phyloP scores from a whole-genome alignment of 345 rosid species.

The Lepidium sativum region DNA sequence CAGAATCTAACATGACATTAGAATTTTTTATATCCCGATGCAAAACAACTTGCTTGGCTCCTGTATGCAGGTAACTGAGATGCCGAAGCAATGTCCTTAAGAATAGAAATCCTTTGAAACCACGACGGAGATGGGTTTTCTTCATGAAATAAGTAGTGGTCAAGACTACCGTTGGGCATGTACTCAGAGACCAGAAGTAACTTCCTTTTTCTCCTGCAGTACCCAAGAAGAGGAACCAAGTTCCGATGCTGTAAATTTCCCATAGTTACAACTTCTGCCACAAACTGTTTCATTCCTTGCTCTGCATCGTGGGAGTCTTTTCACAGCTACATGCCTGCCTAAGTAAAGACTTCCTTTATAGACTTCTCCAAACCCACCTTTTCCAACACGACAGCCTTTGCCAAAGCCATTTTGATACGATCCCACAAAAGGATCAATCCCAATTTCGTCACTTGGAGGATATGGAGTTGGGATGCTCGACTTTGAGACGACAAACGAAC shows the following conservation, averaged over 20 bases:
- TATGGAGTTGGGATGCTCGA: too few relatives aligned
- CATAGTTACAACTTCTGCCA: constrained; percentile 38
- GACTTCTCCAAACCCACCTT: constrained; percentile 44
- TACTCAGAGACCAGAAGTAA: constrained; percentile 34
- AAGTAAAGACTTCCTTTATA: constrained; percentile 30
- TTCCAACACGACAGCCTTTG: constrained; percentile 20
- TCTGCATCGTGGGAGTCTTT: constrained; percentile 34
- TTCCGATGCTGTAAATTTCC: constrained; percentile 38
- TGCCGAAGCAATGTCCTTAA: too few relatives aligned
- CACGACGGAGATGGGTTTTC: too few relatives aligned
- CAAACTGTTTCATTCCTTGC: constrained; percentile 42
- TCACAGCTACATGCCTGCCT: constrained; percentile 32
- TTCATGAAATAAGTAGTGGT: constrained; percentile 21
- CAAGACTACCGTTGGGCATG: constrained; percentile 39
- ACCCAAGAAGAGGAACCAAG: constrained; percentile 38
- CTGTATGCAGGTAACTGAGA: too few relatives aligned
- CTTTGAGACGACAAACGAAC: too few relatives aligned
- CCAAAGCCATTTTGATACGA: too few relatives aligned
- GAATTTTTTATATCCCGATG: too few relatives aligned
- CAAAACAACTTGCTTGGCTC: too few relatives aligned
- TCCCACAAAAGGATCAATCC: too few relatives aligned
- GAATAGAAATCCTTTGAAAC: too few relatives aligned
- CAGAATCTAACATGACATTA: too few relatives aligned
- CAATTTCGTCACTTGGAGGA: too few relatives aligned
- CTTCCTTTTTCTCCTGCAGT: constrained; percentile 34